Conservation (phyloP, 192 early-diverging fungal species). For the Jimgerdemannia lactiflua region DNA sequence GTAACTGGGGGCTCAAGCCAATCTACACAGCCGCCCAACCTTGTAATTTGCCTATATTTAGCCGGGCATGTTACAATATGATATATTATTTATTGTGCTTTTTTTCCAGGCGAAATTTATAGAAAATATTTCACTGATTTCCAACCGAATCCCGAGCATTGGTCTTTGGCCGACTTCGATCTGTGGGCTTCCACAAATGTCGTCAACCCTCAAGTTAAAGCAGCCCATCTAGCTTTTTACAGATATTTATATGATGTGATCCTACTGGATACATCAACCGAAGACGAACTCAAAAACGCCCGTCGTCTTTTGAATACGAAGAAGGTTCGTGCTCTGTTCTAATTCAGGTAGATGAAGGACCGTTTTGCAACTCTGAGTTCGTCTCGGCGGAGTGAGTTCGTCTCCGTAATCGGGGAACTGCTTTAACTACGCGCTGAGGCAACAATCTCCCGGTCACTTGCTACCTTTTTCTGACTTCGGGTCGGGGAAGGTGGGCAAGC, state of each 20-base stretch:
- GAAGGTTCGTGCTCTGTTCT: neutral
- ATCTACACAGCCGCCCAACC: no score
- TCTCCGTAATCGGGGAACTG: neutral
- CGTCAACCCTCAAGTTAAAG: neutral
- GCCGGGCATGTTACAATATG: no score
- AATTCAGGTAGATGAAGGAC: neutral
- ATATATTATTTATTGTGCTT: no score
- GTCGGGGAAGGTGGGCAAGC: neutral
- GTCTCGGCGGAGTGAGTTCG: neutral
- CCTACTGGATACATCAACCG: neutral
- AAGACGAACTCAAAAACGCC: neutral
- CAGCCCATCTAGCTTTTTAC: neutral
- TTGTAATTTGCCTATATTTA: no score
- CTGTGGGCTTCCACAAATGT: neutral
- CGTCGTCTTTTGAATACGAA: neutral
- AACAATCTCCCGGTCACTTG: neutral
- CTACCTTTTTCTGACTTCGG: neutral
- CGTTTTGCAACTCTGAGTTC: neutral
- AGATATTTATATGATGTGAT: neutral
- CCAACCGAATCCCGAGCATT: neutral
- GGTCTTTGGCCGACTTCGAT: neutral
- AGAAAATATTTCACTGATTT: neutral
- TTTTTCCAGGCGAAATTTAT: neutral
- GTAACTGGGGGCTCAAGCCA: no score
- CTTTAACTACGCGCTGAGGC: neutral